Percentiles rank a stretch among this genome's conserved stretches.
phyloP scores from a whole-genome alignment of 2,329 filamentous ascomycete species.

The Colletotrichum echinochloae region DNA sequence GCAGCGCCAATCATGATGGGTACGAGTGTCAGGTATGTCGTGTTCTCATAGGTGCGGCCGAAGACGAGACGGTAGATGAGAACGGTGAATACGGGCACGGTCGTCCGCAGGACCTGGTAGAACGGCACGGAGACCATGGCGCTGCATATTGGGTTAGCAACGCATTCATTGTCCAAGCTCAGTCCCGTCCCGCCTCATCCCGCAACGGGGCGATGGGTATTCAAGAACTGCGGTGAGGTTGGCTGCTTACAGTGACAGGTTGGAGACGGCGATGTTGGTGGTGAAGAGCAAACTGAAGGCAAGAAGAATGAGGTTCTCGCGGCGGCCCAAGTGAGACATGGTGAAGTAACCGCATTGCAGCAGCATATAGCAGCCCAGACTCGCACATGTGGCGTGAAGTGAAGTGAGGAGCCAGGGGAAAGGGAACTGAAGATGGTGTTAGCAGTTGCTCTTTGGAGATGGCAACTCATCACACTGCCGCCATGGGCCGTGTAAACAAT shows the following conservation, averaged over 20 bases:
- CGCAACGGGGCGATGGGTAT: constrained; percentile 11
- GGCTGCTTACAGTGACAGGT: constrained; percentile 65
- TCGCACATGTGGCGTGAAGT: constrained; percentile 68
- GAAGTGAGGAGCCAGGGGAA: constrained; percentile 73
- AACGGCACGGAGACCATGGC: constrained; percentile 73
- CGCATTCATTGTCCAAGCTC: neutral
- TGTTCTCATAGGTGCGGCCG: constrained; percentile 63
- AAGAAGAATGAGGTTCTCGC: constrained; percentile 66
- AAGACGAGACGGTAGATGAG: constrained; percentile 70
- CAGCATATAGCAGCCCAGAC: constrained; percentile 66
- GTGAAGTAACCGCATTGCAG: constrained; percentile 64
- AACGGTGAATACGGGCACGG: constrained; percentile 71
- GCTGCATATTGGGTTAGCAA: constrained; percentile 40
- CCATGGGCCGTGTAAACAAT: neutral
- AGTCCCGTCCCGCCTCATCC: constrained; percentile 8
- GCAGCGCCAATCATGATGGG: constrained; percentile 71
- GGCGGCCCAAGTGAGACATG: constrained; percentile 62
- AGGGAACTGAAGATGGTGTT: constrained; percentile 57
- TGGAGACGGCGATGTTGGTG: constrained; percentile 73
- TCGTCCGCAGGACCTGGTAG: constrained; percentile 73
- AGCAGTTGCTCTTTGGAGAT: constrained; percentile 14
- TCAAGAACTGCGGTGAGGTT: neutral
- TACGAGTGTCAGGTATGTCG: constrained; percentile 70
- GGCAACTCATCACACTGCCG: neutral
- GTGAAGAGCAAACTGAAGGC: constrained; percentile 72